Evolutionary conservation across 129 eudicot species (phyloP).

Genomic region (Deinandra increscens): DNA sequence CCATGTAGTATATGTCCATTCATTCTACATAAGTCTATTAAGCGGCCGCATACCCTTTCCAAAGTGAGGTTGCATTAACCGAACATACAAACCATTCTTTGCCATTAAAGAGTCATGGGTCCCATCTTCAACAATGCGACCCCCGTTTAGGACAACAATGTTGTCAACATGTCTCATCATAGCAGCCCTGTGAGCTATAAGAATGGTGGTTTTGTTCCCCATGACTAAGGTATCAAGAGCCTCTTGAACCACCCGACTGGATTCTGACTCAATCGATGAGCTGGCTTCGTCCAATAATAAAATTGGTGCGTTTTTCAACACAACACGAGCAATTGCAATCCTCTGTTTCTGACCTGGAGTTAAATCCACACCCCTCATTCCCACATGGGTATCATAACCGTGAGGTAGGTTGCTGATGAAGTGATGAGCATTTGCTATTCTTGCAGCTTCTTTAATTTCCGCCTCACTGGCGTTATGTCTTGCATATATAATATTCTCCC

Average conservation of each 20-base stretch:
- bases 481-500: constrained; percentile 91
- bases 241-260: constrained; percentile 96
- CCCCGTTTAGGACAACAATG: constrained; percentile 91
- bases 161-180: constrained; percentile 98
- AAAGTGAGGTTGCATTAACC: constrained; percentile 93
- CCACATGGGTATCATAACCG: constrained; percentile 96
- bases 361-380: constrained; percentile 94
- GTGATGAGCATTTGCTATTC: constrained; percentile 96
- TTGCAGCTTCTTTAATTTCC: constrained; percentile 93
- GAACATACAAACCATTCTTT: constrained; percentile 82
- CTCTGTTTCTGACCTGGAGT: constrained; percentile 98
- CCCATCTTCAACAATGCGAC: constrained; percentile 91
- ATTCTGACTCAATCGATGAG: constrained; percentile 90
- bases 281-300: constrained; percentile 91
- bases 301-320: constrained; percentile 88
- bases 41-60: constrained; percentile 80
- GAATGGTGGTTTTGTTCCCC: constrained; percentile 93
- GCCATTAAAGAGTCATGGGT: constrained; percentile 71
- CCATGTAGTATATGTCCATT: constrained; percentile 16
- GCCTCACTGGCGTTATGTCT: constrained; percentile 97
- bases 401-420: constrained; percentile 93
- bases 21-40: constrained; percentile 51
- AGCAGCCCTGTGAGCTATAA: constrained; percentile 93
- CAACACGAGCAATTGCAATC: constrained; percentile 94
- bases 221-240: constrained; percentile 95